These are phyloP conservation scores for Capsella rubella DNA, from an alignment of 441 rosid genomes.

Conservation along the genomic window DNA sequence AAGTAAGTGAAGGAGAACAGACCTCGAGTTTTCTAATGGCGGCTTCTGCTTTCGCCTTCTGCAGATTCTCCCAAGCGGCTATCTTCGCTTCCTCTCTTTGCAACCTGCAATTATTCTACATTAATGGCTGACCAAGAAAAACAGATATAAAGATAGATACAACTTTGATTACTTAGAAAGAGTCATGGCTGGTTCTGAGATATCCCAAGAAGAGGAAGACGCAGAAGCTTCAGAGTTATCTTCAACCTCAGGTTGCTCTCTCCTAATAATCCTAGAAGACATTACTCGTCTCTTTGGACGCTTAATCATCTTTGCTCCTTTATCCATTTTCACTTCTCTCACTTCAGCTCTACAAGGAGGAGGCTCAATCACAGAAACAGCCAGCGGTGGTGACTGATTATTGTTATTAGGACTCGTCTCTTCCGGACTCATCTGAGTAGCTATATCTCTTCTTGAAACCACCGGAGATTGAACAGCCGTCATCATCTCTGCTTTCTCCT, in stretches of 20 bases:
- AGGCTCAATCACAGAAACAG: slow-evolving; percentile 47
- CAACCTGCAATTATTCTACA: slow-evolving; percentile 50
- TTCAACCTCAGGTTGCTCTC: slow-evolving; percentile 51
- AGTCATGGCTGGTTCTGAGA: slow-evolving; percentile 59
- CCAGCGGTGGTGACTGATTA: slow-evolving; percentile 50
- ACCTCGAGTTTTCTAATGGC: slow-evolving; percentile 88
- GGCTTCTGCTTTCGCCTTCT: slow-evolving; percentile 95
- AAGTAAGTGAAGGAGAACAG: slow-evolving; percentile 21
- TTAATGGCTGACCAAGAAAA: slow-evolving; percentile 23
- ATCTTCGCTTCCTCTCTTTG: slow-evolving; percentile 92
- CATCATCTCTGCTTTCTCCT: slow-evolving; percentile 57
- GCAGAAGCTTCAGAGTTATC: slow-evolving; percentile 48
- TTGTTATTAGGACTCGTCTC: slow-evolving; percentile 42
- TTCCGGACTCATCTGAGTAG: slow-evolving; percentile 90
- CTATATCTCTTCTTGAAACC: slow-evolving; percentile 78
- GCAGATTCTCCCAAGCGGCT: slow-evolving; percentile 92
- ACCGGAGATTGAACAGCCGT: slow-evolving; percentile 50
- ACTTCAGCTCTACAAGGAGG: slow-evolving; percentile 59
- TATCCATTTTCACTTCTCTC: slow-evolving; percentile 83
- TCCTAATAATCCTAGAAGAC: slow-evolving; percentile 49
- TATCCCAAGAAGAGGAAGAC: slow-evolving; percentile 63
- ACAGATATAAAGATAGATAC: background rate
- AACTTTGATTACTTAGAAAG: slow-evolving; percentile 57
- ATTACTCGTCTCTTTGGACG: slow-evolving; percentile 58
- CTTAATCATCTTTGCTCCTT: slow-evolving; percentile 60